These are phyloP conservation scores for Elongisporangium anandrum DNA, from an alignment of 352 stramenopile species.

Conservation along the genomic window DNA sequence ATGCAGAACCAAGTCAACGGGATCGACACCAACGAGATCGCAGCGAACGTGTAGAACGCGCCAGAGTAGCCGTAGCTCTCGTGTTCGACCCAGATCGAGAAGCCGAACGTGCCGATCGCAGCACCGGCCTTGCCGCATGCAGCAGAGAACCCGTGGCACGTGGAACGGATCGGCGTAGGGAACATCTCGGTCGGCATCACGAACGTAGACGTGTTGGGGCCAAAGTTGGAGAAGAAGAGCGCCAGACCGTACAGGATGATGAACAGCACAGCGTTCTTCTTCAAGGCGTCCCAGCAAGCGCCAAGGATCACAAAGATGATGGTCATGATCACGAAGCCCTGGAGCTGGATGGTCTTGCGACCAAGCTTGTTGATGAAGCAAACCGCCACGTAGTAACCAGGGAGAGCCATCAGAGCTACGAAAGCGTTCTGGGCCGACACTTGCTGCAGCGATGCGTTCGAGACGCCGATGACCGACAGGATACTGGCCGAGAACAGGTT, in stretches of 20 bases:
- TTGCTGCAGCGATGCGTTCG: conserved; percentile 25
- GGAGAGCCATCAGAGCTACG: conserved; percentile 32
- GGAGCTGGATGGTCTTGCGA: conserved; percentile 47
- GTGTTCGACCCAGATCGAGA: conserved; percentile 60
- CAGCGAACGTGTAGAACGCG: conserved; percentile 62
- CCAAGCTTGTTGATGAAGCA: conserved; percentile 52
- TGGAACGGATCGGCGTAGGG: conserved; percentile 79
- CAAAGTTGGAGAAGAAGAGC: conserved; percentile 57
- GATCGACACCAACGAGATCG: conserved; percentile 50
- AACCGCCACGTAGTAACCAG: conserved; percentile 62
- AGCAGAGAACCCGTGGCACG: conserved; percentile 87
- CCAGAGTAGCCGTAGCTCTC: conserved; percentile 51
- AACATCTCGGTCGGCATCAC: conserved; percentile 88
- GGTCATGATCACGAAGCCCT: conserved; percentile 42
- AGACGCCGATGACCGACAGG: conserved; percentile 29
- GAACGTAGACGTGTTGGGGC: conserved; percentile 79
- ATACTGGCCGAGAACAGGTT: conserved; percentile 51
- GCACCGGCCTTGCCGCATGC: conserved; percentile 84
- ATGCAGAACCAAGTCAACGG: conserved; percentile 59
- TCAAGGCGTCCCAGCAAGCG: conserved; percentile 28
- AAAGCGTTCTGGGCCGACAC: conserved; percentile 38
- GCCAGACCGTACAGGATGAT: conserved; percentile 47
- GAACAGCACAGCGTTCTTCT: conserved; percentile 25
- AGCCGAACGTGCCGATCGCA: conserved; percentile 59
- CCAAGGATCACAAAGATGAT: conserved; percentile 33